Conservation (phyloP, 306 rosid species). For the Dicorynia guianensis region DNA sequence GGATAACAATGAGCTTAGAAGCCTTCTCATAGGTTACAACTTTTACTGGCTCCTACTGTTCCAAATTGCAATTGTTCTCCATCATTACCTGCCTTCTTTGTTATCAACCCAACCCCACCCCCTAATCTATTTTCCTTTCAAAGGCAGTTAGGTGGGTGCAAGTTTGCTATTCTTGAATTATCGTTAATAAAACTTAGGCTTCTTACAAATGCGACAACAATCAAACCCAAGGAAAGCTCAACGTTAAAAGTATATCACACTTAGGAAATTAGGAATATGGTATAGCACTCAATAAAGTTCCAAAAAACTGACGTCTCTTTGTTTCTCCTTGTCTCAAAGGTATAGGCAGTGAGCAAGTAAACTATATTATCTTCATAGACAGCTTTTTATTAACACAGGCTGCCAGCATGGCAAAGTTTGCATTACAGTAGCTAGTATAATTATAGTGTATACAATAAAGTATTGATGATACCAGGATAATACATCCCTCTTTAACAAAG, state of each 20-base stretch:
- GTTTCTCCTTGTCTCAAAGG: not conserved
- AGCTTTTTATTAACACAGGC: not conserved
- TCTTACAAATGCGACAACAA: too few species aligned
- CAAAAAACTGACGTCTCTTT: not conserved
- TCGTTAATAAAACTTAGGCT: constrained; percentile 6
- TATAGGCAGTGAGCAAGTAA: constrained; percentile 7
- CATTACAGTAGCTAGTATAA: constrained; percentile 2
- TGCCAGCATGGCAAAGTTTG: constrained; percentile 25
- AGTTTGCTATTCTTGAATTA: constrained; percentile 5
- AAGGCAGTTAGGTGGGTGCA: not conserved
- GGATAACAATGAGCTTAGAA: not conserved
- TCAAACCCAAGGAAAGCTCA: not conserved
- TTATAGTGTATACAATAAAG: constrained; percentile 38
- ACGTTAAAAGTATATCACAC: not conserved
- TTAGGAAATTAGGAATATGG: not conserved
- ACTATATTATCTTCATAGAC: not conserved
- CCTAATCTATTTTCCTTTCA: not conserved
- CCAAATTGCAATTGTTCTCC: not conserved
- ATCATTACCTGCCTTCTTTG: not conserved
- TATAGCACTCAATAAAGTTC: constrained; percentile 24
- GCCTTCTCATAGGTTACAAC: not conserved
- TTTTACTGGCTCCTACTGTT: not conserved
- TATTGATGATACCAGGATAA: constrained; percentile 19
- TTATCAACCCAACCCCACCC: too few species aligned
- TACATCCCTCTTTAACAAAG: constrained; percentile 33